Conservation (phyloP, 78 protist genomes). For the Paulinella micropora region DNA sequence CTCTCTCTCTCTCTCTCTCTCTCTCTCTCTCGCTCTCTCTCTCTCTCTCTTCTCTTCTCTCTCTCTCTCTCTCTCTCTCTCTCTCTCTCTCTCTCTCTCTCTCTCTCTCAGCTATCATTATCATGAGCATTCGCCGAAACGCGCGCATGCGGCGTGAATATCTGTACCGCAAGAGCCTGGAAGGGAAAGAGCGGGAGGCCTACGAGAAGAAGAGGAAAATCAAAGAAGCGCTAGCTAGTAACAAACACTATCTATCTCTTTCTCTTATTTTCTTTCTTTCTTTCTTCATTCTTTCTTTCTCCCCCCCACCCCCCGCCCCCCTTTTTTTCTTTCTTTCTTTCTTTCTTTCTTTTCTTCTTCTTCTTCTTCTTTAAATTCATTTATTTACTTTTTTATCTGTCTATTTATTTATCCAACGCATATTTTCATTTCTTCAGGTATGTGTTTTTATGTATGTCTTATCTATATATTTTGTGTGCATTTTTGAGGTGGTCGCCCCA, state of each 20-base stretch:
- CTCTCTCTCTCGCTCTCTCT: background rate
- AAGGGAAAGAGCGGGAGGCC: constrained; percentile 45
- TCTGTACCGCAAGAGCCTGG: constrained; percentile 60
- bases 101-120: no score
- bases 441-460: background rate
- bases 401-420: background rate
- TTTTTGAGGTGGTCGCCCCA: no score
- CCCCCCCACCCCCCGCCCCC: background rate
- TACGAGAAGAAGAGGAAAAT: constrained; percentile 53
- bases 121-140: constrained; percentile 32
- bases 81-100: background rate
- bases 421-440: background rate
- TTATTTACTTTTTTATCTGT: background rate
- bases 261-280: background rate
- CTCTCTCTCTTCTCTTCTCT: background rate
- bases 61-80: background rate
- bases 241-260: background rate
- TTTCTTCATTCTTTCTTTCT: background rate
- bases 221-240: background rate
- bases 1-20: background rate
- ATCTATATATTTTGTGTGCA: no score
- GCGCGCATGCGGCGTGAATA: constrained; percentile 64
- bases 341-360: background rate
- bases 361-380: background rate
- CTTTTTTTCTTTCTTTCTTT: background rate